Conservation (phyloP, 2,329 filamentous ascomycete species). For the Penicillium sp. region DNA sequence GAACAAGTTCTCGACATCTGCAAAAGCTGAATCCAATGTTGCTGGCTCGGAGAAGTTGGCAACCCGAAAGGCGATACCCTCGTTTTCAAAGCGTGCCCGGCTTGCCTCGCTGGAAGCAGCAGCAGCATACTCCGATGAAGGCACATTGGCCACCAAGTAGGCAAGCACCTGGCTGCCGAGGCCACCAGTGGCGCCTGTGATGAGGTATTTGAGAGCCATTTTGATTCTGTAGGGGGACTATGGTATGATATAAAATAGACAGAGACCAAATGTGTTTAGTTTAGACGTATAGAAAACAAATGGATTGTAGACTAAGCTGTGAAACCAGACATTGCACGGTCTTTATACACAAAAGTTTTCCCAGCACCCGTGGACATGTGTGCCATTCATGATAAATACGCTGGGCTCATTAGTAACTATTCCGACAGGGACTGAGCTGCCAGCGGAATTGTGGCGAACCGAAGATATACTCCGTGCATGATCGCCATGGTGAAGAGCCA, state of each 20-base stretch:
- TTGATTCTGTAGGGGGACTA: neutral
- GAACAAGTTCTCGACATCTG: conserved; percentile 52
- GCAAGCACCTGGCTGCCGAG: conserved; percentile 32
- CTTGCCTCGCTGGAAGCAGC: conserved; percentile 46
- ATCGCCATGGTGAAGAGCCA: too few relatives aligned
- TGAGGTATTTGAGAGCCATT: conserved; percentile 36
- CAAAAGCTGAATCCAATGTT: conserved; percentile 47
- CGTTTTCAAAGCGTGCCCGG: conserved; percentile 34
- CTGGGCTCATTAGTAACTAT: neutral
- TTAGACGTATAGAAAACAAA: neutral
- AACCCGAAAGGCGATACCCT: conserved; percentile 48
- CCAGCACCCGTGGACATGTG: neutral
- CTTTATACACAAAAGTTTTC: neutral
- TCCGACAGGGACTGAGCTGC: neutral
- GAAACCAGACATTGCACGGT: neutral
- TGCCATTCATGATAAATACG: neutral
- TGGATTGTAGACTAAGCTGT: neutral
- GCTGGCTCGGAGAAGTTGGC: conserved; percentile 50
- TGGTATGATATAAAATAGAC: neutral
- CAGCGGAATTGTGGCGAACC: neutral
- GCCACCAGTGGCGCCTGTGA: conserved; percentile 36
- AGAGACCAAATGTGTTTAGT: neutral
- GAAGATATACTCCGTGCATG: too few relatives aligned
- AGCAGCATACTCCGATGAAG: conserved; percentile 46
- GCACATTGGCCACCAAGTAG: conserved; percentile 32